These are phyloP conservation scores for Calocybe indica DNA, from an alignment of 768 basidiomycete genomes.

Conservation along the genomic window DNA sequence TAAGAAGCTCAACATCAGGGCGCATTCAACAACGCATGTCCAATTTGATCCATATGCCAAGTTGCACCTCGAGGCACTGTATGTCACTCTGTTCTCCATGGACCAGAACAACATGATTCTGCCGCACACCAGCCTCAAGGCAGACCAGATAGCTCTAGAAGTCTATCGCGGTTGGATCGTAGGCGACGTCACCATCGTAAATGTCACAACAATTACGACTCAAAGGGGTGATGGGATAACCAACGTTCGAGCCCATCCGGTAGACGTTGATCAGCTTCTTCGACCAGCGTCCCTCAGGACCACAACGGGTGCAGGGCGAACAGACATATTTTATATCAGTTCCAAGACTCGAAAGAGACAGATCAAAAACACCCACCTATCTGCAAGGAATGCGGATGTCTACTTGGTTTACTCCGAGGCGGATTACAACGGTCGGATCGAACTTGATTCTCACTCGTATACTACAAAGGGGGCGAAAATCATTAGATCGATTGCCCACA, in stretches of 20 bases:
- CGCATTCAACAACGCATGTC: slow-evolving; percentile 41
- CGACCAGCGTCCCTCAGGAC: slow-evolving; percentile 33
- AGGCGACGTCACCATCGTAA: slow-evolving; percentile 45
- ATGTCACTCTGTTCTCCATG: slow-evolving; percentile 34
- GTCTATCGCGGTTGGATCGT: slow-evolving; percentile 53
- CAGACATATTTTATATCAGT: slow-evolving; percentile 41
- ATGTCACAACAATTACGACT: slow-evolving; percentile 35
- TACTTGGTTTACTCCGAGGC: slow-evolving; percentile 51
- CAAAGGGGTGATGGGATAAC: slow-evolving; percentile 45
- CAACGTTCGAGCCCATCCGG: slow-evolving; percentile 43
- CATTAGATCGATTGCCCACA: slow-evolving; percentile 4
- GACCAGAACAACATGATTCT: slow-evolving; percentile 40
- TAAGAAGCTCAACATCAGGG: slow-evolving; percentile 39
- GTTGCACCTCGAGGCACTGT: slow-evolving; percentile 36
- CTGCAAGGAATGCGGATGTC: slow-evolving; percentile 45
- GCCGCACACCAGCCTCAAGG: slow-evolving; percentile 32
- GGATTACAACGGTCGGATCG: slow-evolving; percentile 41
- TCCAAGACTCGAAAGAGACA: slow-evolving; percentile 36
- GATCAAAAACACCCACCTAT: slow-evolving; percentile 41
- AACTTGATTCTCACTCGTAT: slow-evolving; percentile 36
- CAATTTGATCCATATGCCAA: slow-evolving; percentile 39
- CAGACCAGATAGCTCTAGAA: slow-evolving; percentile 36
- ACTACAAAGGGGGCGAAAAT: slow-evolving; percentile 23
- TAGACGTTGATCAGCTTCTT: slow-evolving; percentile 23
- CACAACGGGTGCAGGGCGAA: slow-evolving; percentile 46